phyloP scores from a whole-genome alignment of 345 rosid species.

The Murraya paniculata region DNA sequence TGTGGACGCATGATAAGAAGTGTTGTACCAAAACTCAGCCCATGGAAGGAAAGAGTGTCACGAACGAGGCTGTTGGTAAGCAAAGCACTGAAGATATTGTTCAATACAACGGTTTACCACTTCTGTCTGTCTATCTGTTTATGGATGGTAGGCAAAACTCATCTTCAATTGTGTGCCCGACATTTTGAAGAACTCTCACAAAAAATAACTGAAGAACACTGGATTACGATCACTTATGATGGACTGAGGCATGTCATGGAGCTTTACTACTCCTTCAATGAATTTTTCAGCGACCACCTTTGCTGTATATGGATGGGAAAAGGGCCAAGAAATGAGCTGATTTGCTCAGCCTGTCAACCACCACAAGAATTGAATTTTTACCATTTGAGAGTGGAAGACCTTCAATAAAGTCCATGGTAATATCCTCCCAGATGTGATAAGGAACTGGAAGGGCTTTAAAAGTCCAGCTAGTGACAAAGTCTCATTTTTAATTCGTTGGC shows the following conservation, averaged over 20 bases:
- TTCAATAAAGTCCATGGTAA: not conserved
- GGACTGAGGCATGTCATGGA: not conserved
- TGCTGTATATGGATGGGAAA: not conserved
- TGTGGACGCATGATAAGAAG: no score
- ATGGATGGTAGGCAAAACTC: no score
- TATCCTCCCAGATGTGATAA: not conserved
- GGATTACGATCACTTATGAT: no score
- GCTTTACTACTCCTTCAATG: not conserved
- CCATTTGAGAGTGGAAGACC: not conserved
- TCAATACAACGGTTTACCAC: no score
- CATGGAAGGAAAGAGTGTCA: no score
- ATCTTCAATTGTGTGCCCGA: not conserved
- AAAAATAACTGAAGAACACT: not conserved
- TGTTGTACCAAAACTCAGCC: no score
- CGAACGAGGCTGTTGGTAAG: no score
- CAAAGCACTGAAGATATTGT: no score
- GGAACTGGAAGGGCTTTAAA: not conserved
- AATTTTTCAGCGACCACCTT: slow-evolving; percentile 2
- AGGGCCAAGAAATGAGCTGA: not conserved
- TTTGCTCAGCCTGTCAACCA: slow-evolving; percentile 11
- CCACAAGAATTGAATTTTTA: not conserved
- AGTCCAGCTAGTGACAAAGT: not conserved
- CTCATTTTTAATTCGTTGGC: not conserved
- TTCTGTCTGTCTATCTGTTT: no score
- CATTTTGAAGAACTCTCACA: not conserved